Evolutionary conservation across 2,329 filamentous ascomycete species (phyloP), one percentile per base, ranked within the genome.

Genomic region (Clarireedia sp.): DNA sequence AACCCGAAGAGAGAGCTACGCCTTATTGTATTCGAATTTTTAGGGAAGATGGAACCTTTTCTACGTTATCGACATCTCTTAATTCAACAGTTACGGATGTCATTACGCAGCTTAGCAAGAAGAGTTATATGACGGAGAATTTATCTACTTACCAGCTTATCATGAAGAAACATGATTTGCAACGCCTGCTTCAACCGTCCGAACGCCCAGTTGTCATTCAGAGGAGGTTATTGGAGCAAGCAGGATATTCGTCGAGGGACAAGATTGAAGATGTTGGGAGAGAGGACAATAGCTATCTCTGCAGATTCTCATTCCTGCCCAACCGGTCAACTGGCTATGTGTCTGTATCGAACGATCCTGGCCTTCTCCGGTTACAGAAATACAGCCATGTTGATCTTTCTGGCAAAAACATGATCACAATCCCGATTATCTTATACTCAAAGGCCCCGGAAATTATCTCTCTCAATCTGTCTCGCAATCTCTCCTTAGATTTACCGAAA

Each of bases 251-350:
- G 56, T 84, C 90, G 33, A 82, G 82, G 55, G 94, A 99, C 70
- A 84, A 83, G 40, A 83, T 99, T 46, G 92, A 96, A 69, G 94
- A 97, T 60, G 82, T 99, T 51, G 94, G 94, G 26, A 84, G 94
- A 56, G 94, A 99, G 71, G 94, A 99, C 74, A 96, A 97, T 70
- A 95, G 91, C 68, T 99, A 97, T 65, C 79, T 99, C 12, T 95
- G 91, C 68, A 88, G 94, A 5, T 97, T 99, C 73, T 90, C 94
- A 57, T 99, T 99, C 71, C 76, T 96, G 57, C 91, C 92, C 16
- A 86, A 88, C 19, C 89, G 92, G 66, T 87, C 96, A 69, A 91
- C 85, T 68, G 90, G 91, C 48, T 91, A 81, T 65, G 83, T 86
- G 60, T 78, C 85, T 44, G 83, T 67, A 58, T 76, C 88, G 23